Base-by-base conservation (phyloP, 805 yeast genomes). In the Danielia reshetovae region DNA sequence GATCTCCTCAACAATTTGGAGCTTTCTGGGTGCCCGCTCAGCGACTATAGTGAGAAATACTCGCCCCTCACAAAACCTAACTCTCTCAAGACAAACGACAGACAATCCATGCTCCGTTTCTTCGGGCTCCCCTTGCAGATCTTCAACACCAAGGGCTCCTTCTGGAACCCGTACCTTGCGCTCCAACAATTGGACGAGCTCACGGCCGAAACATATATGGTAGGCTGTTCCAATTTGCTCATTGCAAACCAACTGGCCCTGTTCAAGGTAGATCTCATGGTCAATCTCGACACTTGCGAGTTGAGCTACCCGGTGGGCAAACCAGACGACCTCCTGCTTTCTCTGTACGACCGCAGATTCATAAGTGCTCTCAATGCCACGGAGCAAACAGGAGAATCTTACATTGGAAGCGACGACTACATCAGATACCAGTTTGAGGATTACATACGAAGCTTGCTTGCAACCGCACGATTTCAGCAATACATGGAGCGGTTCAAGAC, bases 121-220 rank as follows among this genome's bases (percentile, higher is more conserved):
- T 74, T 87, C 52, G 98, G 97, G 0, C 66, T 93, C 21, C 98
- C 98, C 0, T 64, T 93, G 32, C 89, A 83, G 48, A 58, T 88
- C 1, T 93, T 93, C 59, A 87, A 87, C 32, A 67, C 72, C 6
- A 75, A 77, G 46, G 94, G 94, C 28, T 88, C 94, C 1, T 71
- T 90, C 40, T 89, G 94, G 70, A 81, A 83, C 47, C 97, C 98
- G 2, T 93, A 90, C 60, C 71, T 89, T n/a, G 95, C 97, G 0
- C 64, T 93, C 36, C 98, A 90, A 57, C 97, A 90, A 53, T 64
- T 90, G 36, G 84, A 83, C 34, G 88, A 84, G 46, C 65, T 93
- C 34, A 73, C 70, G 32, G 73, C 89, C 0, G 63, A 71, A 23
- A 78, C 79, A 53, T 93, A 77, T 46, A 62, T 85, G 52, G 74